A percentile compares a stretch with the other conserved stretches of the same genome.
phyloP scores from a whole-genome alignment of 2,329 filamentous ascomycete genomes.

The Penicillium palitans region DNA sequence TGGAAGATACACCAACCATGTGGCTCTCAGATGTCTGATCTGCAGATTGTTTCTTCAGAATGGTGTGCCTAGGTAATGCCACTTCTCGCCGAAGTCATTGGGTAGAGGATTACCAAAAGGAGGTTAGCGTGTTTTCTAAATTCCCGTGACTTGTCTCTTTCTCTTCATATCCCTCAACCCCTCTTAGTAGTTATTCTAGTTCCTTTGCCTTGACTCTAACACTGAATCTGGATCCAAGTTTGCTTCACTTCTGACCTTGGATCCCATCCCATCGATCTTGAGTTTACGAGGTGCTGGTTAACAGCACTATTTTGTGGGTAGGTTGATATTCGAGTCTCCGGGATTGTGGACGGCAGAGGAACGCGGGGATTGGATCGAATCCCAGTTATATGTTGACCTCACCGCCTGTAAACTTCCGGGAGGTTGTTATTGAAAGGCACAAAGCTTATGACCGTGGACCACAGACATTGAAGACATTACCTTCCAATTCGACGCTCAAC shows the following conservation, averaged over 20 bases:
- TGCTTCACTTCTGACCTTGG: background rate
- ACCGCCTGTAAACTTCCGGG: background rate
- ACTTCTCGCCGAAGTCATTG: conserved; percentile 6
- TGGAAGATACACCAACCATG: background rate
- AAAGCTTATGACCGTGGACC: background rate
- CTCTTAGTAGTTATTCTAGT: conserved; percentile 18
- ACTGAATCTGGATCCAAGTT: conserved; percentile 2
- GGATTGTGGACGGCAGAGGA: conserved; percentile 23
- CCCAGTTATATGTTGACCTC: conserved; percentile 5
- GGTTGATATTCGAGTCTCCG: conserved; percentile 20
- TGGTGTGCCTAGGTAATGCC: background rate
- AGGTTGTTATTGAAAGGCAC: background rate
- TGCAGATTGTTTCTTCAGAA: background rate
- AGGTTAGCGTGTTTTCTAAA: conserved; percentile 25
- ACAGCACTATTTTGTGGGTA: conserved; percentile 26
- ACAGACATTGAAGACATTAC: conserved; percentile 9
- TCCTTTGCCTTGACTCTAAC: conserved; percentile 9
- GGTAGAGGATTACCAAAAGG: conserved; percentile 18
- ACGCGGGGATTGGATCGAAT: conserved; percentile 5
- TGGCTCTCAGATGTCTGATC: background rate
- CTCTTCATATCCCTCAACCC: conserved; percentile 28
- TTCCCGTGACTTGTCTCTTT: conserved; percentile 31
- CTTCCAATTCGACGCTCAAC: conserved; percentile 7
- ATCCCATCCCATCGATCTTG: background rate
- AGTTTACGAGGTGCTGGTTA: conserved; percentile 14